Evolutionary conservation across 306 rosid species (phyloP), one percentile per base, ranked within the genome.

Genomic region (Citrullus colocynthis): DNA sequence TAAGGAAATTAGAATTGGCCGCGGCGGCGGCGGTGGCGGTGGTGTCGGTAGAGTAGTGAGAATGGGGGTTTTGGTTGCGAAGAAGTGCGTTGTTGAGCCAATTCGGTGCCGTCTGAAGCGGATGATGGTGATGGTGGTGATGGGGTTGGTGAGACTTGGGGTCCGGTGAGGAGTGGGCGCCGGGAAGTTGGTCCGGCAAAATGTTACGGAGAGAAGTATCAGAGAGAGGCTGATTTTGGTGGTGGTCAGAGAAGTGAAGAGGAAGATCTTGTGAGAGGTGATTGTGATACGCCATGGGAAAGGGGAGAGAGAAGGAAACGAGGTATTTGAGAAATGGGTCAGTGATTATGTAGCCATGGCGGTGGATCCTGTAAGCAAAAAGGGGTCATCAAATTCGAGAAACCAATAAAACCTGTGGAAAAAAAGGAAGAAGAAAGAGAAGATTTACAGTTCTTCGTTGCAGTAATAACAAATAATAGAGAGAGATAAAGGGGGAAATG

Each of bases 71-170:
- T 58, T 82, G 88, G 61, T 87, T 78, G 16, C 93, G 99, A 5
- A 95, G 92, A 14, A 95, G 97, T 10, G 99, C 99, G 98, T 66
- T 88, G 89, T 92, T 92, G 79, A 95, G 99, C 99, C 99, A 95
- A 81, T 87, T 95, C 32, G 99, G 99, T 5, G 97, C 88, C n/a
- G 91, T 49, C 34, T 88, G 96, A 11, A 84, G 84, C 0, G 90
- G 83, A 30, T 86, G 57, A 16, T 52, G 57, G 2, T 87, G 90
- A 66, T 60, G 80, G 15, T 82, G 85, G 82, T 80, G 80, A 80
- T 85, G 89, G 54, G 54, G 54, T 48, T 48, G 57, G 45, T 86
- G 85, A 75, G 91, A 56, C 56, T 45, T 69, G 45, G 89, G 89
- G 89, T 84, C 86, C 7, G 88, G 75, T 14, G 86, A 80, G 20